Conservation (phyloP, 1,139 yeast species). For the Suhomyces choctaworum region DNA sequence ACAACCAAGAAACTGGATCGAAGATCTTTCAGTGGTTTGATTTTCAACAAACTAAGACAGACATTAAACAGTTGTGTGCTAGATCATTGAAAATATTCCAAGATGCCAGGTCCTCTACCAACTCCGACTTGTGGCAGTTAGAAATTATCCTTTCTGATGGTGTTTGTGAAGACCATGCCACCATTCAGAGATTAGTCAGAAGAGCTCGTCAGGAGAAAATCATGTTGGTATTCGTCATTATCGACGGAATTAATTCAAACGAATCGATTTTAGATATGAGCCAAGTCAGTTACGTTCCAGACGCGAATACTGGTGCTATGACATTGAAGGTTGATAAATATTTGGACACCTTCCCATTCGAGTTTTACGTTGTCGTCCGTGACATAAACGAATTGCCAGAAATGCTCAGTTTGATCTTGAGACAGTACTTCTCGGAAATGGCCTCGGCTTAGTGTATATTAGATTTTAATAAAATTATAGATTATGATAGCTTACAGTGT, state of each 20-base stretch:
- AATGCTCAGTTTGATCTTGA: constrained; percentile 81
- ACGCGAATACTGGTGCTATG: constrained; percentile 70
- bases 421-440: constrained; percentile 85
- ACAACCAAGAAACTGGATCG: constrained; percentile 77
- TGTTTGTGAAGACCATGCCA: constrained; percentile 91
- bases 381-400: constrained; percentile 88
- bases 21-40: constrained; percentile 85
- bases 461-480: not conserved
- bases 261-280: constrained; percentile 94
- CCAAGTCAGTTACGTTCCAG: constrained; percentile 74
- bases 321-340: constrained; percentile 78
- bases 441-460: constrained; percentile 25
- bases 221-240: constrained; percentile 92
- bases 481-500: too few species aligned
- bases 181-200: constrained; percentile 79
- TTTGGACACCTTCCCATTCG: constrained; percentile 94
- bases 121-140: constrained; percentile 84
- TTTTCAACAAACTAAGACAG: constrained; percentile 86
- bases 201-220: constrained; percentile 89
- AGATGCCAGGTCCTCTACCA: constrained; percentile 58
- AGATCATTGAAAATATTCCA: constrained; percentile 75
- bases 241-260: constrained; percentile 82
- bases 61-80: constrained; percentile 70
- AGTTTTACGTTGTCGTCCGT: constrained; percentile 90
- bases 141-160: constrained; percentile 95